These are phyloP conservation scores for Mimosa pudica DNA, from an alignment of 306 rosid species.

Conservation along the genomic window DNA sequence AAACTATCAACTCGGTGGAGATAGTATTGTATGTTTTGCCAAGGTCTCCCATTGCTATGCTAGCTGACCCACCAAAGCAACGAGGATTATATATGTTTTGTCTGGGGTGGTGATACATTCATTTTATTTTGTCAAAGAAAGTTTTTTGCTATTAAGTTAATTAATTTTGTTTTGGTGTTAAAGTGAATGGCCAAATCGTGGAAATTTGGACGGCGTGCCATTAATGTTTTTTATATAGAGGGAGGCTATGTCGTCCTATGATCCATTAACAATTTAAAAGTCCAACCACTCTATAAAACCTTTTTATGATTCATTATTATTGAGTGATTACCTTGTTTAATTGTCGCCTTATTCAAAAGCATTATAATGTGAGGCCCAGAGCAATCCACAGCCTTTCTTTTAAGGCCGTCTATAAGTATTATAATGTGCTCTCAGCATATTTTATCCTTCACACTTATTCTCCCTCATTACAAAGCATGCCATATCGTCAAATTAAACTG, in stretches of 20 bases:
- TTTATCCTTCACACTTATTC: too few species aligned
- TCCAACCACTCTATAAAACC: neutral
- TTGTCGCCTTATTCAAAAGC: neutral
- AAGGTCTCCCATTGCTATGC: neutral
- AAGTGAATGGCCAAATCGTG: conserved; percentile 15
- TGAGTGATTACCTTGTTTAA: neutral
- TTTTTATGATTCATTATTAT: neutral
- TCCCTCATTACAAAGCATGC: too few species aligned
- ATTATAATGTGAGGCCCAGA: neutral
- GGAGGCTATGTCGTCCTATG: neutral
- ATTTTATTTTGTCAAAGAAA: neutral
- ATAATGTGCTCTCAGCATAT: neutral
- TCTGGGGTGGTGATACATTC: neutral
- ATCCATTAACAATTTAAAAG: neutral
- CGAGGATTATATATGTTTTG: neutral
- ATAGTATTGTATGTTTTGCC: neutral
- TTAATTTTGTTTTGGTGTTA: neutral
- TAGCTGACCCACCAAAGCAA: neutral
- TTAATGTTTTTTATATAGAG: neutral
- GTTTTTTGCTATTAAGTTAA: neutral
- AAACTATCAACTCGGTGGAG: neutral
- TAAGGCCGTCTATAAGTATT: neutral
- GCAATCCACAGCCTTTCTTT: neutral
- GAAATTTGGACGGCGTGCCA: neutral
- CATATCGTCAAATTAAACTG: too few species aligned